Percentiles rank a stretch among this genome's conserved stretches.
Conservation (phyloP, 177 flowering plant genomes). For the Vitis hybrid region DNA sequence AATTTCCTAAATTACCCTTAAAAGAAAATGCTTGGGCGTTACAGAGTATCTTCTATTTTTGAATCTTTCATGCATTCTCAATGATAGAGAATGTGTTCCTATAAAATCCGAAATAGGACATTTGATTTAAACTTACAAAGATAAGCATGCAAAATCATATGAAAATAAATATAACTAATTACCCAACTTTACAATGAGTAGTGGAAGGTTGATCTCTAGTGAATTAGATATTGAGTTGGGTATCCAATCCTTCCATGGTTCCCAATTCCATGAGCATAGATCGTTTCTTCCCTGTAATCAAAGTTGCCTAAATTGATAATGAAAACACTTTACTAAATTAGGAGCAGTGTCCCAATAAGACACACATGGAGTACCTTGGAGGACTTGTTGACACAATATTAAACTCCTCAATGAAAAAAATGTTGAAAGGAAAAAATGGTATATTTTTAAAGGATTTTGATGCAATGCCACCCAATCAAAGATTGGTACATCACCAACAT, state of each 20-base stretch:
- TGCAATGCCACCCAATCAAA: slow-evolving; percentile 60
- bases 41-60: slow-evolving; percentile 64
- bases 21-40: too few relatives aligned
- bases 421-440: slow-evolving; percentile 70
- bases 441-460: slow-evolving; percentile 85
- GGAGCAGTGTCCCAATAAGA: not conserved
- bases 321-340: not conserved
- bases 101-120: slow-evolving; percentile 19
- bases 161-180: not conserved
- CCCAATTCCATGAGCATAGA: slow-evolving; percentile 83
- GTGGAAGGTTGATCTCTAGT: slow-evolving; percentile 73
- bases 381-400: slow-evolving; percentile 23
- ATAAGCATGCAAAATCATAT: not conserved
- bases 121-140: not conserved
- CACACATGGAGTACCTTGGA: slow-evolving; percentile 44
- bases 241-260: slow-evolving; percentile 68
- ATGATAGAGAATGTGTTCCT: slow-evolving; percentile 69
- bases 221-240: slow-evolving; percentile 78
- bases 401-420: slow-evolving; percentile 62
- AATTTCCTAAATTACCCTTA: too few relatives aligned
- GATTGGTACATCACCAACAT: slow-evolving; percentile 29
- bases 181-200: slow-evolving; percentile 76
- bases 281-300: slow-evolving; percentile 45
- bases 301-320: too few relatives aligned
- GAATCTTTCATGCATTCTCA: slow-evolving; percentile 78